Evolutionary conservation across 2,329 filamentous ascomycete species (phyloP), one percentile per base, ranked within the genome.

Genomic region (Claviceps digitariae): DNA sequence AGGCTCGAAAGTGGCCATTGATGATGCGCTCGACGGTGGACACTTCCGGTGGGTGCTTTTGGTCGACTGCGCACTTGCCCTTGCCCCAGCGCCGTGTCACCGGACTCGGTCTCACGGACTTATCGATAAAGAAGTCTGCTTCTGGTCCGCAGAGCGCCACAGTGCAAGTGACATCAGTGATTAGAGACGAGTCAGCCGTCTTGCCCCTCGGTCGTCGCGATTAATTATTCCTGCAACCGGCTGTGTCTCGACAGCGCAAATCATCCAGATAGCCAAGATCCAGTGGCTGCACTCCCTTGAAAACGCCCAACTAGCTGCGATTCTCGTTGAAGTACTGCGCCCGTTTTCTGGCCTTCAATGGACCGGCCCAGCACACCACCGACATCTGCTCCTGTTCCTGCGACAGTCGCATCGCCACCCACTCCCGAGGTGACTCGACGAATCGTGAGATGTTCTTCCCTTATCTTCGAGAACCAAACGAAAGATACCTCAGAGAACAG

Each of bases 381-480:
- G 52, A 65, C 52, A 5, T 3, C 51, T 27, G 34, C 43, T 54
- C 62, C 62, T 27, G 34, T 36, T 54, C 62, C 62, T 48, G 64
- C 63, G 20, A 63, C 62, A 7, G 62, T 62, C 43, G 58, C 62
- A 34, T 74, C 75, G 29, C 76, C 78, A 34, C 75, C 70, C 4
- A 80, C 78, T 0, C 77, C 78, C 5, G 77, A 78, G 57, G 72
- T 75, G 12, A 76, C 72, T 20, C 71, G 75, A 56, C 72, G 76
- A 60, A 80, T 81, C 54, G 79, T 81, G 31, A 34, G 31, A 2
- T 34, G n/a, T n/a, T n/a, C n/a, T n/a, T n/a, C n/a, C n/a, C n/a
- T n/a, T n/a, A n/a, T n/a, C n/a, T n/a, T n/a, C n/a, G n/a, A n/a
- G n/a, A n/a, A n/a, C n/a, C n/a, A n/a, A n/a, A n/a, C n/a, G n/a